Base-by-base conservation (phyloP, 176 grass and related monocot species). In the Ensete ventricosum region DNA sequence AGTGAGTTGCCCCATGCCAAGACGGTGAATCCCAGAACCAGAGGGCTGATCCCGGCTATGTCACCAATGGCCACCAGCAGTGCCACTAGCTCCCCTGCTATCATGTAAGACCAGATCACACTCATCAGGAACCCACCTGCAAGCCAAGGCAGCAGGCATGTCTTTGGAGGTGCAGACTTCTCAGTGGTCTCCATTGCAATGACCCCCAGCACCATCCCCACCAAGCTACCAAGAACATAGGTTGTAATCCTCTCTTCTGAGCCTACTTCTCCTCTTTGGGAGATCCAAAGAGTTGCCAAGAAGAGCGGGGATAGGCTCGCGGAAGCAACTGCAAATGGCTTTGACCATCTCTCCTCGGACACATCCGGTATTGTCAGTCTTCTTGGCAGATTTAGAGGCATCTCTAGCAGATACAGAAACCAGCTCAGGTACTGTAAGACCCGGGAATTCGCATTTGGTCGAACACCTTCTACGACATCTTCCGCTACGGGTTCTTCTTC, bases 91-190 rank as follows among this genome's bases (percentile, higher is more conserved):
- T 77, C 75, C 11, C 10, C 9, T 9, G 75, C 75, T 21, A 64
- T 77, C 3, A 77, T 23, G 49, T 77, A 77, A 2, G 75, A 48
- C 75, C 75, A 77, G 1, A 77, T 52, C 60, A 77, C 75, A 11
- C 75, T 64, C 75, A 77, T 77, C 75, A 77, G 24, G n/a, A 77
- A 77, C 20, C 75, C 75, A 25, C 75, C 75, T 22, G 75, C 60
- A 24, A 77, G 59, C 75, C 75, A 77, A 1, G 48, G 60, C 5
- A 77, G 10, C 59, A 77, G 21, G 20, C 59, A 50, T 11, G 2
- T n/a, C n/a, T 20, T 77, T 0, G 75, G 75, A 24, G 75, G 75
- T 11, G 29, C 1, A 22, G 11, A 20, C 16, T 14, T 52, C 75
- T 65, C 75, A 0, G 75, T 66, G 20, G 75, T 77, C n/a, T 52